A percentile compares a stretch with the other conserved stretches of the same genome.
These are phyloP conservation scores for Fusarium irregulare DNA, from an alignment of 2,329 filamentous ascomycete genomes.

Conservation along the genomic window DNA sequence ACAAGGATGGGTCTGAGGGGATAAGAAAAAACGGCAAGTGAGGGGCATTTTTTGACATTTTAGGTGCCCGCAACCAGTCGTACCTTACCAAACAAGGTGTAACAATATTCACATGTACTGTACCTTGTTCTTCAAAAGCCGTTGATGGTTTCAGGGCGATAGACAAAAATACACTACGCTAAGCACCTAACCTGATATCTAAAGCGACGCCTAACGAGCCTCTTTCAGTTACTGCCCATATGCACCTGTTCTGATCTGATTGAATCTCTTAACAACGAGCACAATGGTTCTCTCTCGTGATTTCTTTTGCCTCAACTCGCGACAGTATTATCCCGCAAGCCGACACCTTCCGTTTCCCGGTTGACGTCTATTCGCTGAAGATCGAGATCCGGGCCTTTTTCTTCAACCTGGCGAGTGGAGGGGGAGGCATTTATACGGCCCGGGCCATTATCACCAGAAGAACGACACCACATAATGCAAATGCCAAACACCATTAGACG, in stretches of 20 bases:
- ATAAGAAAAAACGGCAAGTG: conserved; percentile 27
- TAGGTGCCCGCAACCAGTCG: conserved; percentile 14
- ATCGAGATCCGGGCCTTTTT: conserved; percentile 37
- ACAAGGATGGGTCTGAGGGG: conserved; percentile 24
- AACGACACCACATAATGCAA: conserved; percentile 14
- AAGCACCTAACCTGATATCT: neutral
- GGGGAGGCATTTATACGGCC: conserved; percentile 20
- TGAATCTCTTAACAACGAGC: neutral
- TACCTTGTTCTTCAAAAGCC: conserved; percentile 17
- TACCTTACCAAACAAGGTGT: neutral
- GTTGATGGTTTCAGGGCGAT: conserved; percentile 11
- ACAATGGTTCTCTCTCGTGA: neutral
- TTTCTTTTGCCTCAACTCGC: conserved; percentile 14
- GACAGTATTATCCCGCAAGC: conserved; percentile 33
- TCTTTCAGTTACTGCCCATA: neutral
- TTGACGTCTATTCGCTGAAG: conserved; percentile 16
- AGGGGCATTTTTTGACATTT: conserved; percentile 29
- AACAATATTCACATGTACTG: conserved; percentile 5
- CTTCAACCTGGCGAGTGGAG: conserved; percentile 24
- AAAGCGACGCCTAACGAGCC: neutral
- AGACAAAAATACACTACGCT: neutral
- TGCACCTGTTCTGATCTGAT: neutral
- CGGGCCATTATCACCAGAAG: conserved; percentile 2
- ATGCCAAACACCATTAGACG: conserved; percentile 28
- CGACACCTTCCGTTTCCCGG: conserved; percentile 30